Evolutionary conservation across 2,329 filamentous ascomycete species (phyloP), one percentile per base, ranked within the genome.

Genomic region (Paraphoma sp.): DNA sequence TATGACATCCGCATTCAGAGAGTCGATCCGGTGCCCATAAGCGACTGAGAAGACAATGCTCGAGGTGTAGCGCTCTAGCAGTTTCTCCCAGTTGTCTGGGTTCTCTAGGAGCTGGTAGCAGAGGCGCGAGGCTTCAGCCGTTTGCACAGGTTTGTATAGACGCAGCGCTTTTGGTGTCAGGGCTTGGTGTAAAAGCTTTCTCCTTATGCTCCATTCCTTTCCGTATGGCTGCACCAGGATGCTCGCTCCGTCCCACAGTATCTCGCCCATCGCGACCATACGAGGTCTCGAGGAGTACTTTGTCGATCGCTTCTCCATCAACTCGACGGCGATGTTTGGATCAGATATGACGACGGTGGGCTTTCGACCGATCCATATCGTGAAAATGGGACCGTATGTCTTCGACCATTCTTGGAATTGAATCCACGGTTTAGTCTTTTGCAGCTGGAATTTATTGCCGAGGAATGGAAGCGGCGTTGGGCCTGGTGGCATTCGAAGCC

Each of bases 1-100:
- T 41, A 84, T 80, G 23, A 84, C 79, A 51, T 78, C 70, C 6
- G 83, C 76, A 18, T 81, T 74, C 17, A 81, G 62, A 1, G 80
- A 80, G 55, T 83, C 79, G 51, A 83, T 80, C 6, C 81, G 78
- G 53, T 82, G 80, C 0, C 83, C 82, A 60, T 84, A 85, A 4
- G 81, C 76, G 4, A 84, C 79, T 5, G 78, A 81, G 57, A 84
- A 82, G 6, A 83, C 81, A 31, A 84, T 75, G 57, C 79, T 81
- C 1, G 79, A 77, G 0, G 81, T 81, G 59, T 82, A 84, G 0
- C 80, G 74, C 61, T 83, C 79, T 23, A 83, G 74, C 16, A 78
- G 72, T 47, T 78, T 76, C 57, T 82, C 80, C 72, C 81, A 84
- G 23, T 76, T 75, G 1, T 60, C 53, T 0, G 79, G 75, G 5